Conservation (phyloP, 108 stramenopile genomes). For the Fistulifera solaris region DNA sequence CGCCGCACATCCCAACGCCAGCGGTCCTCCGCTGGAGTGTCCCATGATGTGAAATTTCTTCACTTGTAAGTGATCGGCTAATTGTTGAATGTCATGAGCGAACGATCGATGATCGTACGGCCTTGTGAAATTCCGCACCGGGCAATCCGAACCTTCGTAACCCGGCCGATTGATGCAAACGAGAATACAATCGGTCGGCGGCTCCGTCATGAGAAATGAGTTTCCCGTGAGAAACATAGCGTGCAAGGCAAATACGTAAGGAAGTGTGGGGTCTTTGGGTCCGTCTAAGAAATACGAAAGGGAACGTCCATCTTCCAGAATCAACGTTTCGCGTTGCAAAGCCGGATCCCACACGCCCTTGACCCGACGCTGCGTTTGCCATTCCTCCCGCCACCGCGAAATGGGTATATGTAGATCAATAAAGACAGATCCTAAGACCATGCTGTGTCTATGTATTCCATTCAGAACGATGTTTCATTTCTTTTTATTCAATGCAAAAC, state of each 20-base stretch:
- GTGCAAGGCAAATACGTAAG: conserved; percentile 15
- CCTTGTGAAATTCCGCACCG: too few species aligned
- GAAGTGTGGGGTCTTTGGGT: not conserved
- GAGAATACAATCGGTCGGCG: conserved; percentile 5
- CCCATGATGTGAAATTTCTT: conserved; percentile 7
- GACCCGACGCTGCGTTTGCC: conserved; percentile 4
- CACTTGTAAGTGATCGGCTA: conserved; percentile 11
- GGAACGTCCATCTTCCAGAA: conserved; percentile 3
- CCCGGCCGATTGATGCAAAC: conserved; percentile 16
- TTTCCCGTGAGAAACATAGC: conserved; percentile 16
- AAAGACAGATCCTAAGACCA: not conserved
- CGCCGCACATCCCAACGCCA: conserved; percentile 14
- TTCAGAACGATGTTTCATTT: too few species aligned
- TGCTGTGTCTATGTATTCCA: too few species aligned
- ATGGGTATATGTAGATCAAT: conserved; percentile 3
- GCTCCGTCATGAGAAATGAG: conserved; percentile 1
- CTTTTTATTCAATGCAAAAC: too few species aligned
- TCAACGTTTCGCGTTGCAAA: not conserved
- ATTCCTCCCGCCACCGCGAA: conserved; percentile 6
- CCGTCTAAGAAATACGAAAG: conserved; percentile 10
- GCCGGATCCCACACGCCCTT: conserved; percentile 5
- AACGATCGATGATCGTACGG: conserved; percentile 3
- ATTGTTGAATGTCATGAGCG: conserved; percentile 9
- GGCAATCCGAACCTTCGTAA: conserved; percentile 11
- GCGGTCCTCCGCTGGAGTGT: conserved; percentile 18